Base-by-base conservation (phyloP, 176 grass and related monocot genomes). In the Carex myosuroides region DNA sequence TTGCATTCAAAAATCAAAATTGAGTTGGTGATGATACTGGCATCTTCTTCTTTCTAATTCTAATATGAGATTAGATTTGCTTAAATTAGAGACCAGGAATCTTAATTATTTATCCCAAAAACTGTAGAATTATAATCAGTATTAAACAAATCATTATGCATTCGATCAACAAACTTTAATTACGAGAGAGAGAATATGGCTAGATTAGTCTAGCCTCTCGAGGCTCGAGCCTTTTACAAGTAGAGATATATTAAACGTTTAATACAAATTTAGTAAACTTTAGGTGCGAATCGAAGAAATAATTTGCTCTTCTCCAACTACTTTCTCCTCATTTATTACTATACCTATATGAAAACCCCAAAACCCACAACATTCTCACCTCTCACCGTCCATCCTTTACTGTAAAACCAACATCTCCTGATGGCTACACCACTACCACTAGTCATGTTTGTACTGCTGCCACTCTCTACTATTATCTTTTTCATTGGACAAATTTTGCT, bases 301-400 rank as follows among this genome's bases (percentile, higher is more conserved):
- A 83, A 66, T 53, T 83, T 83, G 35, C 80, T 83, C n/a, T 67
- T 68, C 39, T 52, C 60, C 80, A 64, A 83, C 80, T 48, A 62
- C 60, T 83, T 66, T 42, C 37, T 48, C 12, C 80, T 82, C 80
- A 83, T 62, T 83, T 65, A 83, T 83, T 65, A 83, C 35, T 52
- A 22, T 80, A 39, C 8, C 63, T 65, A 68, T 83, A 83, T 65
- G 21, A 67, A 83, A 66, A 65, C 32, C 55, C 80, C 61, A 66
- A 77, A 76, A 68, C 80, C 37, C 80, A 83, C 46, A 83, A 54
- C 80, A 65, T 54, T 68, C 80, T 52, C 62, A 83, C 80, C 80
- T 83, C 80, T 83, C 80, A 83, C 55, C 32, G 22, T 81, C 79
- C 58, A 18, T 21, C 39, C n/a, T 63, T 16, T 24, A 42, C 39